Conservation (phyloP, 306 rosid genomes). For the Ormosia emarginata region DNA sequence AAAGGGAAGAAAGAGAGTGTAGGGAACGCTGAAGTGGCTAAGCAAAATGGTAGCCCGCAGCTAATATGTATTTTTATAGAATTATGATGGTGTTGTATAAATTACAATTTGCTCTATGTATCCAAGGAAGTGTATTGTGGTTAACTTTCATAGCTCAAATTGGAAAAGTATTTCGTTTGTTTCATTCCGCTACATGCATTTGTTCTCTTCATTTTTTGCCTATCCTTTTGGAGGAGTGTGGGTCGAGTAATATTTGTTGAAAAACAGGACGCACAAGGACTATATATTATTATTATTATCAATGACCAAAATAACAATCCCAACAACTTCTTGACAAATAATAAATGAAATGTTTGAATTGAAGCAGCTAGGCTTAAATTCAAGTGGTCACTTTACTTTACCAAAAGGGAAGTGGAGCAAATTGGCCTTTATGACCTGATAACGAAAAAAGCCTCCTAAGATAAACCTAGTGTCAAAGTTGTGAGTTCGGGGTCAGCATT, state of each 20-base stretch:
- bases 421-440: neutral
- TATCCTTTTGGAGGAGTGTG: neutral
- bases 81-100: constrained; percentile 16
- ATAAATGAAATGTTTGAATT: constrained; percentile 4
- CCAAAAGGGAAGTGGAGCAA: neutral
- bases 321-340: constrained; percentile 9
- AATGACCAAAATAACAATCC: neutral
- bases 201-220: no score
- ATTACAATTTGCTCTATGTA: constrained; percentile 10
- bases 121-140: neutral
- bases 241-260: neutral
- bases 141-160: neutral
- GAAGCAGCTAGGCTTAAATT: neutral
- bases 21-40: constrained; percentile 67
- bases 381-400: neutral
- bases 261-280: neutral
- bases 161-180: constrained; percentile 15
- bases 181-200: neutral
- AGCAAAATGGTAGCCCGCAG: constrained; percentile 64
- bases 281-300: neutral
- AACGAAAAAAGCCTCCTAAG: neutral
- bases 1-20: neutral
- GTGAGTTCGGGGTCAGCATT: neutral
- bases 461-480: neutral
- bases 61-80: constrained; percentile 34